Evolutionary conservation across 106 monocot genomes (phyloP), one percentile per base, ranked within the genome.

Genomic region (Gastrodia elata): DNA sequence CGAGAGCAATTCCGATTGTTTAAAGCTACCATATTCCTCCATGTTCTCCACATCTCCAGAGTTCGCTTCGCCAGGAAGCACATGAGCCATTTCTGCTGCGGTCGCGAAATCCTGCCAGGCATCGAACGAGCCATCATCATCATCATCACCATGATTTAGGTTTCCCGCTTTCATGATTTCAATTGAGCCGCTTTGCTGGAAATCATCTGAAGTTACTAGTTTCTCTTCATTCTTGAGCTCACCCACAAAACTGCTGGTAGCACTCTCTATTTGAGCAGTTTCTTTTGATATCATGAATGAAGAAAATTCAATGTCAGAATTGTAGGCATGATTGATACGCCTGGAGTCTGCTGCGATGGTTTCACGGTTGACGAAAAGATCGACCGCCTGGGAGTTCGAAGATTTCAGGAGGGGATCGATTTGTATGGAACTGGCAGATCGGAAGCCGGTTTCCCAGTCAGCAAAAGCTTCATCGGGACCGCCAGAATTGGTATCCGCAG

Each of bases 381-480:
- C n/a, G n/a, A n/a, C n/a, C n/a, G n/a, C n/a, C 13, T 70, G 41
- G 14, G 13, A 26, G 70, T 13, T 27, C 28, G 70, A 22, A 40
- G 25, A 11, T 14, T 20, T 67, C 67, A 37, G 67, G 20, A 37
- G 8, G 36, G 5, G 20, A 38, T 67, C 67, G 38, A 37, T 22
- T 36, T n/a, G 4, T 18, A 3, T 37, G 37, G 67, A 38, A 68
- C 46, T 71, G 68, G 83, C 88, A 75, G 88, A 79, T 48, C 80
- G 94, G 61, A 94, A 94, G 8, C 83, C 91, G 36, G 76, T 87
- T 1, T 91, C 85, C 91, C 91, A 94, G 74, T 70, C 80, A 73
- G 83, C 75, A 73, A 87, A 85, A 76, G 86, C 78, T 14, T 68
- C 75, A 67, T 42, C 77, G 58, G 59, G 40, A 10, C 79, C 74